phyloP scores from a whole-genome alignment of 495 filamentous ascomycete genomes.

The Tuber aestivum region DNA sequence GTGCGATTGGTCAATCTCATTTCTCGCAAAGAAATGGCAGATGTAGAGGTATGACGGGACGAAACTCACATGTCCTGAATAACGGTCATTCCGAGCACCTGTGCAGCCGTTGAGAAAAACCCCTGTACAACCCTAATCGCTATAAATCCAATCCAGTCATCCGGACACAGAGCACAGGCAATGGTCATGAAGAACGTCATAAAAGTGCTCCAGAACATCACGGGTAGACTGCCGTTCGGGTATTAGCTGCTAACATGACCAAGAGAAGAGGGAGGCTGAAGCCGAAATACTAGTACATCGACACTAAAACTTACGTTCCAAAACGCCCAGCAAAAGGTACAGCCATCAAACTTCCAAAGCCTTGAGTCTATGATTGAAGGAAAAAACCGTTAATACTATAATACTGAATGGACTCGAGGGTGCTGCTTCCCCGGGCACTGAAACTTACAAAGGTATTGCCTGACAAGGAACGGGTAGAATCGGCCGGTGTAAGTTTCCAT shows the following conservation, averaged over 20 bases:
- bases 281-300: too few relatives aligned
- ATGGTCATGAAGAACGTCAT: slow-evolving; percentile 35
- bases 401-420: not conserved
- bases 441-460: slow-evolving; percentile 31
- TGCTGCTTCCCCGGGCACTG: not conserved
- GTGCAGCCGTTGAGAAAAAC: slow-evolving; percentile 33
- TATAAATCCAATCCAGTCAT: slow-evolving; percentile 36
- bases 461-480: slow-evolving; percentile 32
- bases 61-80: slow-evolving; percentile 37
- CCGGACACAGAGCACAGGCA: slow-evolving; percentile 27
- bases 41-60: not conserved
- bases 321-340: slow-evolving; percentile 36
- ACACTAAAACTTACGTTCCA: slow-evolving; percentile 22
- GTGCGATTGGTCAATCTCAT: not conserved
- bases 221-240: slow-evolving; percentile 18
- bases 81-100: slow-evolving; percentile 37
- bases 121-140: slow-evolving; percentile 33
- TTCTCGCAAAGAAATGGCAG: not conserved
- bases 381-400: not conserved
- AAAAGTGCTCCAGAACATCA: slow-evolving; percentile 39
- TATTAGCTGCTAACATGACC: not conserved
- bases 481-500: slow-evolving; percentile 25
- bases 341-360: slow-evolving; percentile 33
- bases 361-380: slow-evolving; percentile 28
- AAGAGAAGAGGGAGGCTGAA: not conserved